Evolutionary conservation across 306 rosid species (phyloP), one percentile per base, ranked within the genome.

Genomic region (Pterocarpus macrocarpus): DNA sequence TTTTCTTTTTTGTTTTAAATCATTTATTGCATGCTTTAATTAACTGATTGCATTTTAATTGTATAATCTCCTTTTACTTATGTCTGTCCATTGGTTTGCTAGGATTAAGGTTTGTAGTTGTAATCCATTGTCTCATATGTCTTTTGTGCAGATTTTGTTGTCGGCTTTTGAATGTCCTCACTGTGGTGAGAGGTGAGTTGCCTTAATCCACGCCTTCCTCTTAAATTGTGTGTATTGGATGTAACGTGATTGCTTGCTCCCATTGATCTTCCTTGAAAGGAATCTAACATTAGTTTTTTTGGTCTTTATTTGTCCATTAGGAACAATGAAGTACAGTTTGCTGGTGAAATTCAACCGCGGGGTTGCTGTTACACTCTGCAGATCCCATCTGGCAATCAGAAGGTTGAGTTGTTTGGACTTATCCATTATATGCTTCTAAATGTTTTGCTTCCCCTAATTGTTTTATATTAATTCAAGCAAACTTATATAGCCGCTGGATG

Each of bases 271-370:
- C 79, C 16, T 53, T 41, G 34, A 33, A 38, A 49, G 64, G 13
- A 47, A 47, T 47, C 63, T 53, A 66, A 62, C 69, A 50, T 83
- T 45, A 73, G 36, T 70, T 17, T 72, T 34, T 64, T 3, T 39
- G 50, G 45, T 74, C 52, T 77, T 49, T 80, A 53, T 65, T 69
- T 45, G 56, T 63, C 67, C 2, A 17, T 63, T 79, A 95, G 98
- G 90, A 95, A 93, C 77, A 95, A 93, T 73, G 98, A 95, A 77
- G 98, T 93, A 30, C 99, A 95, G 93, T 95, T 95, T 89, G 99
- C 99, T 5, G 99, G 99, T 7, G 97, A 95, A 84, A 88, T 95
- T 69, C 99, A 93, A 82, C 91, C 89, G 0, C 92, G 95, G 36
- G 99, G 99, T 34, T 93, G 99, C 81, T 80, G 85, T 84, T 95